Evolutionary conservation across 352 stramenopile genomes (phyloP).

Genomic region (Chrysophaeum taylorii): DNA sequence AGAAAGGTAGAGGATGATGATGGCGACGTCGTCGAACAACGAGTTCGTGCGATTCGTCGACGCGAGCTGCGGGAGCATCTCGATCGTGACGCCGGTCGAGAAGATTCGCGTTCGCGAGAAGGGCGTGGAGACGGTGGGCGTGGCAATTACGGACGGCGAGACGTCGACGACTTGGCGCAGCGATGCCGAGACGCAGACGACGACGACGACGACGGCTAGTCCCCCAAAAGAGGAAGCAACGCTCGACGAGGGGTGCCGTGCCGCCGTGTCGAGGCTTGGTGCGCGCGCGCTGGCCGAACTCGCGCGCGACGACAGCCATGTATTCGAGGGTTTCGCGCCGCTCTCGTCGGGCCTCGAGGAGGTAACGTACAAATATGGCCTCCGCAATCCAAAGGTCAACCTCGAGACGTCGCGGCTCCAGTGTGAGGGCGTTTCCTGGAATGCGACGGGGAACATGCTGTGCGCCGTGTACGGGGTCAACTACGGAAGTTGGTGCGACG

Average conservation of each 20-base stretch:
- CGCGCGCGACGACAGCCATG: background rate
- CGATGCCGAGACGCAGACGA: background rate
- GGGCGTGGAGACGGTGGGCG: too few relatives aligned
- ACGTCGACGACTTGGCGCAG: background rate
- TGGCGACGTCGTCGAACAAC: too few relatives aligned
- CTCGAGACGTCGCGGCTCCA: slow-evolving; percentile 56
- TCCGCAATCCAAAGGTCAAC: slow-evolving; percentile 20
- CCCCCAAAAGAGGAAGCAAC: background rate
- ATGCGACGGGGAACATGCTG: slow-evolving; percentile 59
- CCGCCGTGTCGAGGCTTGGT: background rate
- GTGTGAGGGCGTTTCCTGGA: slow-evolving; percentile 65
- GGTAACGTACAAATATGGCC: slow-evolving; percentile 5
- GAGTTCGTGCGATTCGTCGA: too few relatives aligned
- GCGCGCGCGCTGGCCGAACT: background rate
- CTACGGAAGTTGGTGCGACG: slow-evolving; percentile 66
- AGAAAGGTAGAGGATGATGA: too few relatives aligned
- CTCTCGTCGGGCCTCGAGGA: background rate
- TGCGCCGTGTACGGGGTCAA: slow-evolving; percentile 60
- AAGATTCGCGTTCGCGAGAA: too few relatives aligned
- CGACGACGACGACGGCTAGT: background rate
- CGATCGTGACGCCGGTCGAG: too few relatives aligned
- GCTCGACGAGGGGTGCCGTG: background rate
- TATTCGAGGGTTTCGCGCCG: background rate
- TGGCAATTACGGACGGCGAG: too few relatives aligned
- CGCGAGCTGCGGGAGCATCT: too few relatives aligned